phyloP scores from a whole-genome alignment of 805 yeast genomes.

The Myxozyma melibiosi region DNA sequence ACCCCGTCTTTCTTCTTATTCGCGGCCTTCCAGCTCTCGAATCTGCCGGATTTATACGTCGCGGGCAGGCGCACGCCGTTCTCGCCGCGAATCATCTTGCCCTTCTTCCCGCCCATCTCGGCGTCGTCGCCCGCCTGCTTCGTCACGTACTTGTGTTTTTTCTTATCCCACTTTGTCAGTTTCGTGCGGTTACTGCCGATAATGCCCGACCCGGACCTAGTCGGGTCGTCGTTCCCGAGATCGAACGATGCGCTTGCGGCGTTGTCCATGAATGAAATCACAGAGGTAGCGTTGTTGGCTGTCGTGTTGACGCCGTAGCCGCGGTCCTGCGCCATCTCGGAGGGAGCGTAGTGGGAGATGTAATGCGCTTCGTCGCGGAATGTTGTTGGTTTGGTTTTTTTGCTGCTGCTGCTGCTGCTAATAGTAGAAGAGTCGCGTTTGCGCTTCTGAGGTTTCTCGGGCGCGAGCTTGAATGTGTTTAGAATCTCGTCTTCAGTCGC shows the following conservation, averaged over 20 bases:
- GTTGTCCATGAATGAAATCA: slow-evolving; percentile 71
- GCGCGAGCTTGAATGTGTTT: slow-evolving; percentile 44
- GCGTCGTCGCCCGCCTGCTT: slow-evolving; percentile 23
- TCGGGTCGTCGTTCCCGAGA: slow-evolving; percentile 65
- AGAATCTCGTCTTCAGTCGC: slow-evolving; percentile 45
- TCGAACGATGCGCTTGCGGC: slow-evolving; percentile 89
- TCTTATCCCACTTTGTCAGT: slow-evolving; percentile 57
- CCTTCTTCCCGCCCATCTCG: slow-evolving; percentile 31
- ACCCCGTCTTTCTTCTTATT: slow-evolving; percentile 35
- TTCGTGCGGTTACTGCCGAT: slow-evolving; percentile 31
- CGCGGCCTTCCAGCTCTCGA: slow-evolving; percentile 77
- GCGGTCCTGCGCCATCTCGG: slow-evolving; percentile 75
- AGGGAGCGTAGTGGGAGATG: slow-evolving; percentile 88
- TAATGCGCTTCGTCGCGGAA: slow-evolving; percentile 79
- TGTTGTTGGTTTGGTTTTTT: slow-evolving; percentile 49
- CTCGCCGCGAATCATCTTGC: slow-evolving; percentile 87
- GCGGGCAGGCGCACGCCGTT: slow-evolving; percentile 94
- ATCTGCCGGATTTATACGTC: slow-evolving; percentile 84
- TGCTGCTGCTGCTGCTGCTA: not conserved
- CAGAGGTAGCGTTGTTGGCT: slow-evolving; percentile 23
- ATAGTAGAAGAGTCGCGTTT: slow-evolving; percentile 10
- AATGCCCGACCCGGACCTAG: slow-evolving; percentile 16
- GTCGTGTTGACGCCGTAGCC: slow-evolving; percentile 53
- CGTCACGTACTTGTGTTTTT: slow-evolving; percentile 47
- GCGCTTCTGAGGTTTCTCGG: slow-evolving; percentile 42